Evolutionary conservation across 768 basidiomycete species (phyloP), one percentile per base, ranked within the genome.

Genomic region (Mycena vulgaris): DNA sequence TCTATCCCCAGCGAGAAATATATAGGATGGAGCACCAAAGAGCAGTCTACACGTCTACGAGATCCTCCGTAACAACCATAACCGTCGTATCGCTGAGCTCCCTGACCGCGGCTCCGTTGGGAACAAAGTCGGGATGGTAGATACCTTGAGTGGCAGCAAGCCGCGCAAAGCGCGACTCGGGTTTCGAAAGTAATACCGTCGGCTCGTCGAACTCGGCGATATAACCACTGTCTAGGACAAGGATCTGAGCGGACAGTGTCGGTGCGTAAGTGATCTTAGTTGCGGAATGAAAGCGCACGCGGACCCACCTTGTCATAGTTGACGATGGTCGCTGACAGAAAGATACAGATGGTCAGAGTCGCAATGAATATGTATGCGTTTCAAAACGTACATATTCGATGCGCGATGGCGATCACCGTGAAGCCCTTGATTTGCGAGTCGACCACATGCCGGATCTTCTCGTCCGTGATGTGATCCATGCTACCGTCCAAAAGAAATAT

Each of bases 101-200:
- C 31, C 52, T 51, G 27, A 66, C 65, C 28, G 56, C 56, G 17
- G 57, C 56, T 27, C 37, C 57, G 56, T n/a, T n/a, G n/a, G n/a
- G n/a, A n/a, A n/a, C n/a, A n/a, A n/a, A n/a, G n/a, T n/a, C n/a
- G n/a, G n/a, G 65, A 59, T 66, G 65, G 31, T 66, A 66, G 27
- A 66, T 66, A 2, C 65, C 65, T 52, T 66, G 65, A 21, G 65
- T 66, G 23, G 65, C 65, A 16, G 65, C 65, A 31, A 66, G 65
- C 48, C 65, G 56, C 17, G 65, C 65, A 49, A 66, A 66, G 17
- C 65, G 65, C 25, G 65, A 66, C 21, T 66, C 65, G 27, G 65
- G 65, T 21, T 66, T 66, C 27, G 47, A 9, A 14, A 66, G 57
- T 27, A 66, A 42, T 7, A 31, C 37, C n/a, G 27, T 58, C 25